These are phyloP conservation scores for Coemansia sp. DNA, from an alignment of 192 early-diverging fungal species.

Conservation along the genomic window DNA sequence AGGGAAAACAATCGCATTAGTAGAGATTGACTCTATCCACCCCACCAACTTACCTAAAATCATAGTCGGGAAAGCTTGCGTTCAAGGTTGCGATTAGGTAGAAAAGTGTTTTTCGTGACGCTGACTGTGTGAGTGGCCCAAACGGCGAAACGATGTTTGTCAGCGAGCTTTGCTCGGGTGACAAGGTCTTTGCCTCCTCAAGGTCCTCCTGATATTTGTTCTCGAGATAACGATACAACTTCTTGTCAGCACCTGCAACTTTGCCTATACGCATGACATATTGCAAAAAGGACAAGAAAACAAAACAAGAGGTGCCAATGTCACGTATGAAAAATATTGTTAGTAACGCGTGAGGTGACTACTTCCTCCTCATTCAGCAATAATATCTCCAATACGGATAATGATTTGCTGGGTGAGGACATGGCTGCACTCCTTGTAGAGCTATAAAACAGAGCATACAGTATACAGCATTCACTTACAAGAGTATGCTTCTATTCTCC, in stretches of 20 bases:
- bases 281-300: neutral
- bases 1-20: too few relatives aligned
- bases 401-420: too few relatives aligned
- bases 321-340: neutral
- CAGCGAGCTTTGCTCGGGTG: constrained; percentile 64
- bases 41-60: constrained; percentile 77
- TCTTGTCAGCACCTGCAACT: constrained; percentile 88
- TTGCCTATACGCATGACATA: constrained; percentile 66
- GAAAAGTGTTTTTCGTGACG: constrained; percentile 86
- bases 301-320: neutral
- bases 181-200: constrained; percentile 61
- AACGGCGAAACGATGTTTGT: constrained; percentile 77
- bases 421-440: neutral
- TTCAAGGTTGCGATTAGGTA: constrained; percentile 95
- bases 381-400: neutral
- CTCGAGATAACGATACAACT: constrained; percentile 86
- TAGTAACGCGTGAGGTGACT: constrained; percentile 1
- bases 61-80: constrained; percentile 94
- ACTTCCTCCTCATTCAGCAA: neutral
- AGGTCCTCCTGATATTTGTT: constrained; percentile 74
- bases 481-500: constrained; percentile 89
- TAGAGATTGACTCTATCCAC: constrained; percentile 8
- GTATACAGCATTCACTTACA: constrained; percentile 64
- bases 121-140: constrained; percentile 83
- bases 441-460: too few relatives aligned